Conservation (phyloP, 805 yeast genomes). For the Komagataella kurtzmanii region DNA sequence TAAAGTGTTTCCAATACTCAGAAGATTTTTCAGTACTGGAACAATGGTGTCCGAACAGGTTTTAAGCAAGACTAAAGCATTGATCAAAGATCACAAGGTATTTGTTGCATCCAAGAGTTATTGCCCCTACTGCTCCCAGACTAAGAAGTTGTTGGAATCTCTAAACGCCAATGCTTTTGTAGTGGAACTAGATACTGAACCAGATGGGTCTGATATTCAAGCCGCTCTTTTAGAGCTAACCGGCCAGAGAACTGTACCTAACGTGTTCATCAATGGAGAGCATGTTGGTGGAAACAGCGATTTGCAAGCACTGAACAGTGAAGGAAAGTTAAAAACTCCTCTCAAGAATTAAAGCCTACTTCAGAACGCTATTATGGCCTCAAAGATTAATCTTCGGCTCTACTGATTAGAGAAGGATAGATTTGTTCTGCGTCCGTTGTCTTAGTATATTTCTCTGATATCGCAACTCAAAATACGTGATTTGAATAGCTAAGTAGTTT, state of each 20-base stretch:
- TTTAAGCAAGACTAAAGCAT: conserved; percentile 40
- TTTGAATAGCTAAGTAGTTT: no score
- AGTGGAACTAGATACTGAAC: conserved; percentile 35
- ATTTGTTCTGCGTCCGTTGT: background rate
- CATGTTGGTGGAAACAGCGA: conserved; percentile 96
- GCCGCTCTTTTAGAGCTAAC: conserved; percentile 63
- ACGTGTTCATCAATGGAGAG: conserved; percentile 77
- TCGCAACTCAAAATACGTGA: no score
- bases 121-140: conserved; percentile 51
- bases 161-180: conserved; percentile 34
- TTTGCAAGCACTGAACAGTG: conserved; percentile 54
- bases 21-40: conserved; percentile 16
- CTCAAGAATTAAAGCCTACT: background rate
- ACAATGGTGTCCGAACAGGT: conserved; percentile 48
- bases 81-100: conserved; percentile 52
- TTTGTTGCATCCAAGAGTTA: conserved; percentile 75
- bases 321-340: conserved; percentile 33
- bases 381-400: background rate
- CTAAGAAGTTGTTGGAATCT: conserved; percentile 27
- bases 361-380: background rate
- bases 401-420: background rate
- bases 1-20: conserved; percentile 16
- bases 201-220: conserved; percentile 76
- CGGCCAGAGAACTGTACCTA: conserved; percentile 91
- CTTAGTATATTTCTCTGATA: no score